These are phyloP conservation scores for Emydomyces testavorans DNA, from an alignment of 2,329 filamentous ascomycete genomes.

Conservation along the genomic window DNA sequence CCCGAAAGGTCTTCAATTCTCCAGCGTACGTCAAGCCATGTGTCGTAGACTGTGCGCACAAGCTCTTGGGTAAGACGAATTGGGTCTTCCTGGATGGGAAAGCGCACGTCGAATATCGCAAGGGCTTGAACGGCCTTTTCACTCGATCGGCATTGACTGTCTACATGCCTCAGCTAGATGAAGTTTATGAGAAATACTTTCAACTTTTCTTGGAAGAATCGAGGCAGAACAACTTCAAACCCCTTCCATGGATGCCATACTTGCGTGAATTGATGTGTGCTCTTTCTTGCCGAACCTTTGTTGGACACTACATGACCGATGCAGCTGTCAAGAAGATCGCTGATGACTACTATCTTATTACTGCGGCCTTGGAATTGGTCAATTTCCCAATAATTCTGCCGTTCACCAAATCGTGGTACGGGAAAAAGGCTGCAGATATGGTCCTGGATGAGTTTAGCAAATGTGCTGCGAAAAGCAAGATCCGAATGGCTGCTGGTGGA, in stretches of 20 bases:
- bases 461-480: slow-evolving; percentile 87
- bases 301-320: slow-evolving; percentile 87
- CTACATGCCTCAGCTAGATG: slow-evolving; percentile 87
- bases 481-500: slow-evolving; percentile 78
- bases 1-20: slow-evolving; percentile 93
- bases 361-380: slow-evolving; percentile 87
- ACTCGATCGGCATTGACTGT: slow-evolving; percentile 75
- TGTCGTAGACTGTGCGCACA: slow-evolving; percentile 86
- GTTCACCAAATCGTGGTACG: slow-evolving; percentile 93
- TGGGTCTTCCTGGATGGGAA: slow-evolving; percentile 98
- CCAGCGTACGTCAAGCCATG: slow-evolving; percentile 87
- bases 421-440: slow-evolving; percentile 90
- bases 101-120: slow-evolving; percentile 90
- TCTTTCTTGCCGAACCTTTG: slow-evolving; percentile 91
- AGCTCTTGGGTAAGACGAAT: slow-evolving; percentile 81
- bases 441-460: slow-evolving; percentile 79
- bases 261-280: slow-evolving; percentile 94
- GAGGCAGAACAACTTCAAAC: slow-evolving; percentile 58
- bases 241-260: slow-evolving; percentile 75
- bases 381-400: slow-evolving; percentile 96
- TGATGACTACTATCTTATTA: slow-evolving; percentile 94
- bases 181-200: slow-evolving; percentile 82
- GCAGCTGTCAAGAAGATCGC: slow-evolving; percentile 86
- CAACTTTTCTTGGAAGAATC: slow-evolving; percentile 65
- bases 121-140: slow-evolving; percentile 89